Evolutionary conservation across 2,329 filamentous ascomycete species (phyloP).

Genomic region (Geosmithia morbida): DNA sequence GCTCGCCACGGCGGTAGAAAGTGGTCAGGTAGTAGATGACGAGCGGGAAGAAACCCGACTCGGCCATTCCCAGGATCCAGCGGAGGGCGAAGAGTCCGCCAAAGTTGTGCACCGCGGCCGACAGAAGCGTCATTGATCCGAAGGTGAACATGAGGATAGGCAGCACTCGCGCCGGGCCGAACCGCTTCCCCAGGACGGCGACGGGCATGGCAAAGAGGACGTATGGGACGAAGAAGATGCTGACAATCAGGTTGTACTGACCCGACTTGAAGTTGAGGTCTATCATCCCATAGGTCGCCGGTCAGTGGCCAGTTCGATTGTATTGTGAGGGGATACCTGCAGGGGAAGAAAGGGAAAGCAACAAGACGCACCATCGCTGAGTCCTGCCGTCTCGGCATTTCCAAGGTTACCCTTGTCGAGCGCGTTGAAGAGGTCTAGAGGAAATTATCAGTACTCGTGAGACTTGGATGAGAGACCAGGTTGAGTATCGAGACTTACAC

Average conservation of each 20-base stretch:
- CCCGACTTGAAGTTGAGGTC: slow-evolving; percentile 32
- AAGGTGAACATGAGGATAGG: slow-evolving; percentile 59
- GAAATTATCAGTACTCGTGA: neutral
- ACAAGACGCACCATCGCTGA: slow-evolving; percentile 16
- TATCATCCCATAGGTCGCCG: slow-evolving; percentile 5
- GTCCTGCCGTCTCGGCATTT: slow-evolving; percentile 41
- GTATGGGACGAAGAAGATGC: slow-evolving; percentile 64
- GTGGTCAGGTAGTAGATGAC: slow-evolving; percentile 37
- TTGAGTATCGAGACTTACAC: slow-evolving; percentile 16
- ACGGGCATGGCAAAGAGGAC: slow-evolving; percentile 50
- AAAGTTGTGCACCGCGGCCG: slow-evolving; percentile 34
- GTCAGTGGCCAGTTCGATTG: neutral
- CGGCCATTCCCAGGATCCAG: slow-evolving; percentile 35
- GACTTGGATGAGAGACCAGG: neutral
- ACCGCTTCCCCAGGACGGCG: slow-evolving; percentile 55
- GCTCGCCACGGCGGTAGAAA: slow-evolving; percentile 33
- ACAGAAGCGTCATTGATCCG: slow-evolving; percentile 50
- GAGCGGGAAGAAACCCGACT: slow-evolving; percentile 39
- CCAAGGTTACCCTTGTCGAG: slow-evolving; percentile 27
- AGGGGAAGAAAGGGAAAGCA: no score
- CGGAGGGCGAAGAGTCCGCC: slow-evolving; percentile 33
- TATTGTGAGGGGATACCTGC: neutral
- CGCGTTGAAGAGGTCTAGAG: slow-evolving; percentile 29
- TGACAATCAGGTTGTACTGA: slow-evolving; percentile 58
- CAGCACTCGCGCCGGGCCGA: slow-evolving; percentile 51